These are phyloP conservation scores for Apiospora phragmitis DNA, from an alignment of 2,329 filamentous ascomycete genomes.

Conservation along the genomic window DNA sequence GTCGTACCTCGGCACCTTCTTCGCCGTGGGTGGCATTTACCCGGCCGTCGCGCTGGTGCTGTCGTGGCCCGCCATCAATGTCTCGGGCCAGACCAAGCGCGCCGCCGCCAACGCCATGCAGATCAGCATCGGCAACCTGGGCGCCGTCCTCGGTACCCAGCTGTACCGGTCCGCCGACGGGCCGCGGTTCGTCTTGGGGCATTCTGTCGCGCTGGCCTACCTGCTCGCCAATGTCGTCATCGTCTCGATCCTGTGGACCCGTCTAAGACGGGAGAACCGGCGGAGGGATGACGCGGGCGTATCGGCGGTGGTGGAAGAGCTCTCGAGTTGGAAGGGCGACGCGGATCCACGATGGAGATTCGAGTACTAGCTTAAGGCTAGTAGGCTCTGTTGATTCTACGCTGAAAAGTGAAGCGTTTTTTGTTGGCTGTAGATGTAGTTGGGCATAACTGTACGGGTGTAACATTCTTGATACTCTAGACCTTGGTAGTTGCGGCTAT, in stretches of 20 bases:
- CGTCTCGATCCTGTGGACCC: constrained; percentile 50
- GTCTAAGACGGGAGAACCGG: constrained; percentile 59
- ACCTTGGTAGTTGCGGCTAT: too few species aligned
- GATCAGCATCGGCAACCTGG: constrained; percentile 70
- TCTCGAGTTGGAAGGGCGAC: constrained; percentile 61
- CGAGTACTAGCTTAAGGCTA: constrained; percentile 49
- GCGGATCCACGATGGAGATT: constrained; percentile 68
- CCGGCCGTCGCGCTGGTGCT: constrained; percentile 63
- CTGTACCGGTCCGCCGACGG: constrained; percentile 62
- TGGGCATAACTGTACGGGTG: background rate
- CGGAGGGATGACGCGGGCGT: constrained; percentile 38
- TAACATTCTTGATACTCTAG: background rate
- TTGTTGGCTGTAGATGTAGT: background rate
- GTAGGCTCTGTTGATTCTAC: too few species aligned
- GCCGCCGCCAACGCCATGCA: constrained; percentile 70
- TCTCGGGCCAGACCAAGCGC: constrained; percentile 69
- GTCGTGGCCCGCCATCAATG: constrained; percentile 72
- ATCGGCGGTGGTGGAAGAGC: constrained; percentile 28
- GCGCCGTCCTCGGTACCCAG: constrained; percentile 69
- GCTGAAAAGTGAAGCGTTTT: too few species aligned
- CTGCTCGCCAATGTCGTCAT: constrained; percentile 58
- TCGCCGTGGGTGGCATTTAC: constrained; percentile 68
- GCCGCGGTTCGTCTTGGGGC: constrained; percentile 65
- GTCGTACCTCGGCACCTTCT: constrained; percentile 61
- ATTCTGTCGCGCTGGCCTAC: constrained; percentile 67